phyloP scores from a whole-genome alignment of 345 rosid genomes.

The Triadica sebifera region DNA sequence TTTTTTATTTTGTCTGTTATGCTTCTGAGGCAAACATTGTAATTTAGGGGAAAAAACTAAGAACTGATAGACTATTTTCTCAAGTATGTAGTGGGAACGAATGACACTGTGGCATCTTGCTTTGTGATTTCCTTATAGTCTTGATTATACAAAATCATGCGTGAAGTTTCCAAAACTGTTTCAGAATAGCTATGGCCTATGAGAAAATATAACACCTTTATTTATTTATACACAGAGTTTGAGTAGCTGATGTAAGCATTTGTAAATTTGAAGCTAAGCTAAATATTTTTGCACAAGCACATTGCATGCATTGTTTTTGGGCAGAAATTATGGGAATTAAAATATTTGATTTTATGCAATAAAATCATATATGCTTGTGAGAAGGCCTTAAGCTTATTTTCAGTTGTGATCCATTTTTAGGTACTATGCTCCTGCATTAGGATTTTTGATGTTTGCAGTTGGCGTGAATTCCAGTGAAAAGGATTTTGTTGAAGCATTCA shows the following conservation, averaged over 20 bases:
- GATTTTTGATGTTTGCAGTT: conserved; percentile 97
- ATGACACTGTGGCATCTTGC: not conserved
- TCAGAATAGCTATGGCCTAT: not conserved
- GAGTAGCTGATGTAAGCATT: not conserved
- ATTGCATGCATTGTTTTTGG: not conserved
- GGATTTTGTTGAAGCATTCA: conserved; percentile 85
- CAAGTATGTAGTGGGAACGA: no score
- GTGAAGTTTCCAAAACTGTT: not conserved
- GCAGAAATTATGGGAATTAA: not conserved
- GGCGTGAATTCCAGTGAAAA: conserved; percentile 86
- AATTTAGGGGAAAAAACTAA: not conserved
- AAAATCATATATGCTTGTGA: not conserved
- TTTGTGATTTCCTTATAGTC: not conserved
- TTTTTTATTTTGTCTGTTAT: not conserved
- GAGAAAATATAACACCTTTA: not conserved
- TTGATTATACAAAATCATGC: not conserved
- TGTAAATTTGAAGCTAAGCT: not conserved
- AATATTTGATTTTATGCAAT: not conserved
- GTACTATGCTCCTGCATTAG: conserved; percentile 93
- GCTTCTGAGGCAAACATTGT: not conserved
- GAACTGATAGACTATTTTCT: not conserved
- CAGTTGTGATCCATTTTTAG: conserved; percentile 36
- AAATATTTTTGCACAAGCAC: not conserved
- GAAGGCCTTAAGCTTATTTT: not conserved
- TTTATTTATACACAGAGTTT: not conserved